Evolutionary conservation across 176 grass and related monocot species (phyloP), one percentile per base, ranked within the genome.

Genomic region (Oryza meyeriana): DNA sequence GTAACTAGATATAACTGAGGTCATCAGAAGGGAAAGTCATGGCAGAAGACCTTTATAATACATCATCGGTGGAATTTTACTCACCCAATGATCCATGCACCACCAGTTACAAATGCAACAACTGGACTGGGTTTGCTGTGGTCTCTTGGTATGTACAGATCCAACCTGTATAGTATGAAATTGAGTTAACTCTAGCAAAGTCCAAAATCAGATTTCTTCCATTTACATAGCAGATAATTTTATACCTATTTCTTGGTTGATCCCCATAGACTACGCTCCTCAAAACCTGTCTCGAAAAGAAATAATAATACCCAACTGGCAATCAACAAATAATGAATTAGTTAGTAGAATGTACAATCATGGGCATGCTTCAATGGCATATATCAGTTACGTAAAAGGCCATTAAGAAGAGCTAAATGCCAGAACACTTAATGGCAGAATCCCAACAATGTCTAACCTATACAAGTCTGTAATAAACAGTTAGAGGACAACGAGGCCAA

Each of bases 71-170:
- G 88, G 71, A 63, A 26, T 45, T 35, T 67, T 33, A 91, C 77
- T 83, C 58, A 95, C 95, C 96, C 96, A 81, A 98, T 98, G 69
- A 98, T 98, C 96, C 96, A 98, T 69, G 96, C 93, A 64, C 96
- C 96, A 58, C 93, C 96, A 62, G 96, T 95, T 86, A 98, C 73
- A 90, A 98, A 98, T 75, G 93, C 90, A 72, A 98, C 89, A 44
- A 98, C 93, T 55, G 92, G 96, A 83, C 83, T 41, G 24, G 87
- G 45, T 71, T 81, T 76, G 25, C 57, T 83, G 68, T 25, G 66
- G 80, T 86, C 82, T 72, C 29, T 77, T 24, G 96, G 96, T 28
- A 98, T 84, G 81, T 98, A 98, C 26, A 98, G 72, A 87, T 98
- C 96, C 87, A 98, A 90, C 69, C 90, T 95, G 72, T 12, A 80